Percentiles rank a stretch among this genome's conserved stretches.
Conservation (phyloP, 305 asterid species). For the Fraxinus xanthoxyloides region DNA sequence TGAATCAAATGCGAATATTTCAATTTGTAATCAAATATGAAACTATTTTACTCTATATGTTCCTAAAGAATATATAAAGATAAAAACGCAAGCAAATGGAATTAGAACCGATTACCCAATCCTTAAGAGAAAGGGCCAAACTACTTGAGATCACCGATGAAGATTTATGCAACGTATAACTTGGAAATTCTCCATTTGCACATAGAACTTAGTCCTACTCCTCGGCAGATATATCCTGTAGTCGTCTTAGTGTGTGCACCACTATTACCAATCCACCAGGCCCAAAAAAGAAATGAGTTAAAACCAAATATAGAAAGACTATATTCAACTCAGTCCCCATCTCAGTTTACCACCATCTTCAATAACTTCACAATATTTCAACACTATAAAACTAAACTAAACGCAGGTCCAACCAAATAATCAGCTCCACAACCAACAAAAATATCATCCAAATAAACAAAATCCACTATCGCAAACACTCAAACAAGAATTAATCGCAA, state of each 20-base stretch:
- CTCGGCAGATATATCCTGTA: neutral
- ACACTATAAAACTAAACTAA: neutral
- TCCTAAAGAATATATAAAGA: neutral
- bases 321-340: neutral
- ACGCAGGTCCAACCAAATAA: constrained; percentile 4
- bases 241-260: neutral
- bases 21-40: neutral
- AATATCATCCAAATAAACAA: neutral
- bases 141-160: neutral
- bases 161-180: neutral
- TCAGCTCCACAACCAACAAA: neutral
- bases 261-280: neutral
- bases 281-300: neutral
- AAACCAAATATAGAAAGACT: neutral
- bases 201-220: neutral
- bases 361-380: neutral
- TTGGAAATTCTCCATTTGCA: neutral
- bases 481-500: neutral
- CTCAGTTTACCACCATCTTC: neutral
- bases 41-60: neutral
- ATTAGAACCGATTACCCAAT: too few relatives aligned
- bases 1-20: neutral
- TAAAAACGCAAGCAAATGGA: neutral
- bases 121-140: neutral
- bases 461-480: neutral